Evolutionary conservation across 257 asterid species (phyloP), one percentile per base, ranked within the genome.

Genomic region (Salvia rosmarinus): DNA sequence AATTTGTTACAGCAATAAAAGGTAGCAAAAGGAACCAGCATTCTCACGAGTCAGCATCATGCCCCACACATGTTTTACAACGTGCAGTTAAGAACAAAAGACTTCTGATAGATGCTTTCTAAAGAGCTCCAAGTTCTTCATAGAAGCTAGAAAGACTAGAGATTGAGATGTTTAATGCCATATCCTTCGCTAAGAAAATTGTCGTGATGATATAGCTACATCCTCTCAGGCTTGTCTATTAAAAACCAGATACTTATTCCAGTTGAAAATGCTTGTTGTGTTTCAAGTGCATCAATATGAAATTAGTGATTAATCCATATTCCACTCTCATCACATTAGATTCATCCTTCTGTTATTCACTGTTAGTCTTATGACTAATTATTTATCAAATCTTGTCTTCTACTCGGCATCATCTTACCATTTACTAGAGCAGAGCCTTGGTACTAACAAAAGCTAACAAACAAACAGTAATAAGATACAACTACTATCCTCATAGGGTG

Each of bases 401-500:
- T 40, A 49, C 42, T 60, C 35, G 10, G 57, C 34, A 14, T 5
- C 43, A 58, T 34, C 42, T 72, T 21, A 50, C 43, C 39, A 37
- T 6, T 49, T 61, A 25, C 58, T 47, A 20, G 72, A 30, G 5
- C 40, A 35, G 30, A 17, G 58, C 11, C 47, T 43, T 55, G 46
- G 63, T 54, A 32, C 10, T 7, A 37, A 10, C 35, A 14, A 32
- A 28, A 57, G 14, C 12, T 3, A 62, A 10, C 21, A 62, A 54
- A 54, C 16, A 11, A 21, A 39, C 35, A 13, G 6, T 20, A 21
- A 12, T 11, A 42, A 42, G 6, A 64, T 63, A 13, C 54, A 62
- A 16, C 46, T 59, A 61, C 46, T 51, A 49, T 65, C 72, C 54
- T 68, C 64, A 64, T 54, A 35, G 68, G 64, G 63, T 47, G 50